A percentile compares a stretch with the other conserved stretches of the same genome.
These are phyloP conservation scores for barley (Hordeum vulgare) DNA, from an alignment of 176 grass and related monocot genomes.

Conservation along the genomic window MorexV3_pseudomolecules_assembly NC_058522.1:6905393-6905892, in stretches of 20 bases:
- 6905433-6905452: neutral
- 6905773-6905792: neutral
- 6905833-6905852: neutral
- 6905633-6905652: neutral
- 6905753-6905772: neutral
- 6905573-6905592: conserved; percentile 70
- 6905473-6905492: neutral
- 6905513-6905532: conserved; percentile 53
- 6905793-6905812: neutral
- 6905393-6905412: neutral
- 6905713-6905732: neutral
- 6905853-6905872: neutral
- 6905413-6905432: neutral
- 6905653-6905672: neutral
- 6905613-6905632: conserved; percentile 68
- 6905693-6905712: neutral
- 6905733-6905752: neutral
- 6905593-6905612: conserved; percentile 78
- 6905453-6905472: neutral
- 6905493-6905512: neutral
- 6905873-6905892: neutral
- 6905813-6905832: neutral
- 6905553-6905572: conserved; percentile 63
- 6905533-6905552: conserved; percentile 61
- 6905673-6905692: neutral